Evolutionary conservation across 2,329 filamentous ascomycete species (phyloP), one percentile per base, ranked within the genome.

Genomic region (Penicillium sp.): DNA sequence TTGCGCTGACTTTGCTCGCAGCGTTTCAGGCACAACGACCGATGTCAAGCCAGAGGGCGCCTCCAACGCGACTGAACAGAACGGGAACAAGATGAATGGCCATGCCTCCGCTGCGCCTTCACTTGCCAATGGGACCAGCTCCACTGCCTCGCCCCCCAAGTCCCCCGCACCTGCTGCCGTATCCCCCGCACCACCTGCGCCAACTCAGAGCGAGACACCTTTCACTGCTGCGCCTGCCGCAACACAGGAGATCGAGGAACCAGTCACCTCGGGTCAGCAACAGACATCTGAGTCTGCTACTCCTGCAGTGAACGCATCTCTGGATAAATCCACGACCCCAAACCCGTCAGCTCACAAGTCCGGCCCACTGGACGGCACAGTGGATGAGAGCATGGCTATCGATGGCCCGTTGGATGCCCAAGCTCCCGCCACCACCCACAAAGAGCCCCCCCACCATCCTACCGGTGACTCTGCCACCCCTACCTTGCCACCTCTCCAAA

Each of bases 361-460:
- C 39, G 3, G 33, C 41, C 13, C 42, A 52, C 28, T 29, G 48
- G n/a, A 10, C 40, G 3, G 23, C 17, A 17, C 48, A 47, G 31
- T 23, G 13, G 20, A 33, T 6, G 25, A 49, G 23, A 44, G 50
- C 32, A 58, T 53, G 45, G 45, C 34, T 19, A 29, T 55, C 7
- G 53, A 62, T 33, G 49, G 50, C 14, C 36, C 50, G 7, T 45
- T 50, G 27, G 46, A 47, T 11, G 38, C 16, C 2, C 29, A 36
- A 19, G 29, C 37, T 20, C 14, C 43, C n/a, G 32, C 43, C 21
- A 25, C 51, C 3, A 48, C 52, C n/a, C 60, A 61, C 30, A 58
- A 62, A 7, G 58, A 68, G 31, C 53, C 65, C 28, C 62, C 62
- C 15, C 63, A 64, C 33, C 63, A 65, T 41, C 59, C 63, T 15